These are phyloP conservation scores for Phytophthora ohioensis DNA, from an alignment of 352 stramenopile genomes.

Conservation along the genomic window DNA sequence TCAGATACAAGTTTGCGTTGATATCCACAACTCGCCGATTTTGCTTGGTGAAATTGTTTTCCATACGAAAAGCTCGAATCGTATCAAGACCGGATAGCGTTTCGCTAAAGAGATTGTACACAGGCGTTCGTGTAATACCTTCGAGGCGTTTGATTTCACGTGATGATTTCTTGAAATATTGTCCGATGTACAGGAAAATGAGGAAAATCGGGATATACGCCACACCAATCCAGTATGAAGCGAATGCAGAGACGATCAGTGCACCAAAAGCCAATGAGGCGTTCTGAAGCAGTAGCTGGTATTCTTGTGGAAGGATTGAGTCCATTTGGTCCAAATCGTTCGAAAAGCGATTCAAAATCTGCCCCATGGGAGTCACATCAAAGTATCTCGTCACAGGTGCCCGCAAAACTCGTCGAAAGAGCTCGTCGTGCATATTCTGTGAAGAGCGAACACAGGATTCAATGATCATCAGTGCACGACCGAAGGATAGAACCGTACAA, in stretches of 20 bases:
- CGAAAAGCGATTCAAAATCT: slow-evolving; percentile 69
- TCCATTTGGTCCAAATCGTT: slow-evolving; percentile 68
- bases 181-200: slow-evolving; percentile 61
- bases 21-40: slow-evolving; percentile 51
- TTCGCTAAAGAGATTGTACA: slow-evolving; percentile 95
- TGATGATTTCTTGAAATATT: slow-evolving; percentile 89
- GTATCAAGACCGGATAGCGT: slow-evolving; percentile 92
- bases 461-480: slow-evolving; percentile 46
- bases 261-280: slow-evolving; percentile 39
- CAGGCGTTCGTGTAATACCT: slow-evolving; percentile 80
- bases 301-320: slow-evolving; percentile 46
- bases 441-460: slow-evolving; percentile 48
- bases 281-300: slow-evolving; percentile 51
- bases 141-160: slow-evolving; percentile 95
- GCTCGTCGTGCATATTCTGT: slow-evolving; percentile 55
- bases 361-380: slow-evolving; percentile 64
- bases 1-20: slow-evolving; percentile 53
- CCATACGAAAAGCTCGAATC: slow-evolving; percentile 83
- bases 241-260: slow-evolving; percentile 49
- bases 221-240: slow-evolving; percentile 51
- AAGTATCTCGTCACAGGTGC: slow-evolving; percentile 67
- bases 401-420: slow-evolving; percentile 53
- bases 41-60: slow-evolving; percentile 34
- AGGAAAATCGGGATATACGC: slow-evolving; percentile 66
- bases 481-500: slow-evolving; percentile 34